phyloP scores from a whole-genome alignment of 441 rosid genomes.

The Raphanus hybrid region DNA sequence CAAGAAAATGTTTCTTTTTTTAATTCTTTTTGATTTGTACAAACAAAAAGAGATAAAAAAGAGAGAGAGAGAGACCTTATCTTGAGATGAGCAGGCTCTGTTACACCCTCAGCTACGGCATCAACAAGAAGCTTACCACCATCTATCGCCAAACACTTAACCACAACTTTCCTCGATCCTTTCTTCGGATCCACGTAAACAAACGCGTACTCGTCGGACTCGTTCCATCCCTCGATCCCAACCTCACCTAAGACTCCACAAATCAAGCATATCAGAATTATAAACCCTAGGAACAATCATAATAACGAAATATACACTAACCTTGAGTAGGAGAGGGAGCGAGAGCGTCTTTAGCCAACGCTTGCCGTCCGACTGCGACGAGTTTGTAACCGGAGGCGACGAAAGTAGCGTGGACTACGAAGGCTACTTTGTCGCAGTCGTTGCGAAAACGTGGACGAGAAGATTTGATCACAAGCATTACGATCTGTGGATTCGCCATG shows the following conservation, averaged over 20 bases:
- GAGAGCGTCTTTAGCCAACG: slow-evolving; percentile 58
- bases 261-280: neutral
- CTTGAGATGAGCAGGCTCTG: slow-evolving; percentile 72
- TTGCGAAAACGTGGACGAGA: slow-evolving; percentile 67
- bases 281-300: neutral
- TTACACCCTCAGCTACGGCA: slow-evolving; percentile 60
- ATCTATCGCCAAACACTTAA: slow-evolving; percentile 71
- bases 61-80: slow-evolving; percentile 27
- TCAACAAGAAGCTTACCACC: slow-evolving; percentile 61
- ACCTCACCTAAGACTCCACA: slow-evolving; percentile 57
- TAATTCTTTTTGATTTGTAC: too few relatives aligned
- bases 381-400: slow-evolving; percentile 69
- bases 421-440: slow-evolving; percentile 67
- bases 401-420: slow-evolving; percentile 73
- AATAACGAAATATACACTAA: neutral
- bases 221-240: slow-evolving; percentile 80
- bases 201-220: slow-evolving; percentile 68
- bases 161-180: slow-evolving; percentile 60
- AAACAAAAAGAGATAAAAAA: too few relatives aligned
- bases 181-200: slow-evolving; percentile 55
- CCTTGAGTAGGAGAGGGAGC: slow-evolving; percentile 52
- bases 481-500: slow-evolving; percentile 64
- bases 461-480: slow-evolving; percentile 73
- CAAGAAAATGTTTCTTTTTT: too few relatives aligned
- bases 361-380: slow-evolving; percentile 69